Evolutionary conservation across 495 filamentous ascomycete species (phyloP), one percentile per base, ranked within the genome.

Genomic region (Neurospora africana): DNA sequence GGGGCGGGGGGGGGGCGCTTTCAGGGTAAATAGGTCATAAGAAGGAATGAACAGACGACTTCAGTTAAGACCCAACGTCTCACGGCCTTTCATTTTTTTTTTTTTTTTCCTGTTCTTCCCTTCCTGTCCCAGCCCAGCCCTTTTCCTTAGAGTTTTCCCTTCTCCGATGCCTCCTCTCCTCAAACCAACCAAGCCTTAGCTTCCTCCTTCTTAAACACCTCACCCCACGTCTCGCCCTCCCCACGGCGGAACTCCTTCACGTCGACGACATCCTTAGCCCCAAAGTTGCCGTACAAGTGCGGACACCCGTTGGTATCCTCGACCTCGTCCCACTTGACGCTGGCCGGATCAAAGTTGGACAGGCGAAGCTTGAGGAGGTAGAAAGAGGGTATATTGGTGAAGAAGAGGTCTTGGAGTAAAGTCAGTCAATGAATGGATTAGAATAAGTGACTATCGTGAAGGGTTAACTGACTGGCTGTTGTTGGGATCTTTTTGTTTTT

Each of bases 231-330:
- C 81, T 82, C 70, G 11, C 76, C 79, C 23, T 78, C 79, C 39
- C 40, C 69, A 6, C 81, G 74, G 2, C 72, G 23, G 69, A 84
- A 83, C 36, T 74, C 73, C 70, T 73, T 76, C 2, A 77, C 69
- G 2, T 65, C 71, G 2, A 79, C 79, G 21, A 85, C 79, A 36
- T 86, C 83, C 3, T 75, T 73, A 17, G 71, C 78, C 19, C 84
- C 84, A 74, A 86, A 86, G 67, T 83, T 84, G 41, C 82, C 82
- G 70, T 86, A 84, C 61, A 86, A 72, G 41, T 86, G 84, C 58
- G 83, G 82, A 33, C 82, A 86, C 27, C 83, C 83, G 37, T 77
- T 75, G 6, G 78, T 73, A 13, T 72, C 78, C 33, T 72, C 72
- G 2, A 71, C 73, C 68, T 79, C 79, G 65, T 87, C 84, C 85